phyloP scores from a whole-genome alignment of 1,284 basidiomycete species.

The Inonotus obliquus region DNA sequence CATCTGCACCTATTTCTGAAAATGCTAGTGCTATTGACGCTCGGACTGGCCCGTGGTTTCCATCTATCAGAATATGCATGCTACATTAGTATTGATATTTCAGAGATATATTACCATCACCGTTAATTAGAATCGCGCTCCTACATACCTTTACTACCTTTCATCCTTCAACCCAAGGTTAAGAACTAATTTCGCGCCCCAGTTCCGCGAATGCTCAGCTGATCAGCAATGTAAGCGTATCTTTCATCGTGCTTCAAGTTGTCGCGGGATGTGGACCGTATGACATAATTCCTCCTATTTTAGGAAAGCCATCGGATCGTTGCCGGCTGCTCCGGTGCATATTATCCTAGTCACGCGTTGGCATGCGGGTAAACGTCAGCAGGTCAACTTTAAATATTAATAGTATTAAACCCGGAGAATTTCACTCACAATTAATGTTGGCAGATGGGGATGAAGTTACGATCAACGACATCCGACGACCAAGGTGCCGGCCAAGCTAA shows the following conservation, averaged over 20 bases:
- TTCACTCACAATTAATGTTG: too few species aligned
- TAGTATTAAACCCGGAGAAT: not conserved
- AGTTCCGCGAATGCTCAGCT: not conserved
- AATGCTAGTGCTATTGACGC: too few species aligned
- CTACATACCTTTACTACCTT: not conserved
- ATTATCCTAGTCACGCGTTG: not conserved
- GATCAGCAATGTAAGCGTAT: not conserved
- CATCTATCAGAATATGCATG: too few species aligned
- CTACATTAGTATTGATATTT: too few species aligned
- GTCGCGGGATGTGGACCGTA: too few species aligned
- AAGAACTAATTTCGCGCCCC: not conserved
- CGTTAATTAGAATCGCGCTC: not conserved
- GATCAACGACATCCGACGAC: too few species aligned
- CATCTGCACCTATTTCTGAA: too few species aligned
- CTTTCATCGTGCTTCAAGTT: too few species aligned
- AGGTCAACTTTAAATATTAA: not conserved
- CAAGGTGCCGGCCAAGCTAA: too few species aligned
- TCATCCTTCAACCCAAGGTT: not conserved
- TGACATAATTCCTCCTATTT: not conserved
- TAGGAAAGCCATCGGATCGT: not conserved
- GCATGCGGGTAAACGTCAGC: not conserved
- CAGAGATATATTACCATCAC: too few species aligned
- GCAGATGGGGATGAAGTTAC: too few species aligned
- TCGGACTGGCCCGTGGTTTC: too few species aligned
- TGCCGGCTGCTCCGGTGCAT: not conserved